Base-by-base conservation (phyloP, 169 alveolate species). In the Besnoitia besnoiti region DNA sequence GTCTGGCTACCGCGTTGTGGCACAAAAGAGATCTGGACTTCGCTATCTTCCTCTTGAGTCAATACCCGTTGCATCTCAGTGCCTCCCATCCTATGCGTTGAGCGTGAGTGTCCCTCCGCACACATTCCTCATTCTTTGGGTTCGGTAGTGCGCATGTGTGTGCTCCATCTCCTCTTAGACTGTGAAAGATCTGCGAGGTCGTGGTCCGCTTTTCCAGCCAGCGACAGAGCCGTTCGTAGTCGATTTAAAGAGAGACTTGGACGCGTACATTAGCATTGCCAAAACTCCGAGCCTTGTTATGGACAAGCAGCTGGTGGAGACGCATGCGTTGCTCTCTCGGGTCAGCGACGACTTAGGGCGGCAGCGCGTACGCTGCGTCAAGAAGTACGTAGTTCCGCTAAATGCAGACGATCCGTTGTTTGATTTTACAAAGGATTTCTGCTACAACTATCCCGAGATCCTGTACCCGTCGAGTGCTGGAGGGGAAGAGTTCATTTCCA, bases 381-480 rank as follows among this genome's bases (percentile, higher is more conserved):
- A 37, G 46, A 7, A n/a, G 39, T 73, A 73, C 46, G 82, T 73
- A 24, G 44, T 73, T 4, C 3, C 82, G 82, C 14, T 73, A n/a
- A 37, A 27, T n/a, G 39, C 16, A 8, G 39, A n/a, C 7, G 82
- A 73, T 0, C 82, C 82, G 3, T 73, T 73, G 47, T 73, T 35
- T 42, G 44, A 73, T 30, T 73, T 73, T n/a, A 73, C 82, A 39
- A 73, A 73, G 44, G 24, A 2, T 7, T 73, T 73, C 82, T 73
- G 82, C 82, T 73, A 73, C 82, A 73, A 73, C 82, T 73, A 27
- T 42, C 82, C 82, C 82, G 82, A 73, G 82, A 19, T 73, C 24
- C 82, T 19, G n/a, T 73, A 73, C 82, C 82, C 82, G 44, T 73
- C 82, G 82, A 73, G 82, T 19, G 82, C 82, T 7, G 82, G 82